phyloP scores from a whole-genome alignment of 345 rosid genomes.

The Toxicodendron radicans region DNA sequence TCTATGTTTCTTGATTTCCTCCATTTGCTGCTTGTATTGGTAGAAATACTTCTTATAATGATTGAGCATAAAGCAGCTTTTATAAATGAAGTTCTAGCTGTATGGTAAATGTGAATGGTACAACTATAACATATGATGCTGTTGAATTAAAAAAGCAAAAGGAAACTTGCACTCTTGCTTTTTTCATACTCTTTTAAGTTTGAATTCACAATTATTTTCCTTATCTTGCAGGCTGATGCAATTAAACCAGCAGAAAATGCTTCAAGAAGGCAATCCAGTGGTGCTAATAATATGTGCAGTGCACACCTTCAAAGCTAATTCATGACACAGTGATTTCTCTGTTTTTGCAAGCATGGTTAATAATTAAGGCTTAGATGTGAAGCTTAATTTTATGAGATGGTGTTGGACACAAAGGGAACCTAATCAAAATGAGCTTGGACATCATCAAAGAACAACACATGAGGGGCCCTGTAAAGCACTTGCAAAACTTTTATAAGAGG shows the following conservation, averaged over 20 bases:
- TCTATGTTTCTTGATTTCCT: background rate
- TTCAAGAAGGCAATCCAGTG: conserved; percentile 1
- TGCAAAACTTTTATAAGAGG: conserved; percentile 16
- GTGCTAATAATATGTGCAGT: conserved; percentile 13
- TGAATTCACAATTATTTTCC: conserved; percentile 5
- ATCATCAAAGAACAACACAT: conserved; percentile 43
- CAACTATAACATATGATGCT: conserved; percentile 4
- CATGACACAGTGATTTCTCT: background rate
- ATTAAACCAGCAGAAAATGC: conserved; percentile 16
- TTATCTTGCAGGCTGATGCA: background rate
- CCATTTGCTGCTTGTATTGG: background rate
- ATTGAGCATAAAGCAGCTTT: no score
- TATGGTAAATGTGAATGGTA: background rate
- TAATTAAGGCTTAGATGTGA: conserved; percentile 39
- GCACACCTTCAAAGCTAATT: conserved; percentile 20
- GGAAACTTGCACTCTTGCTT: conserved; percentile 26
- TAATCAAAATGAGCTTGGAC: conserved; percentile 25
- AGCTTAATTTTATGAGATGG: conserved; percentile 26
- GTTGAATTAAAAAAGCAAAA: background rate
- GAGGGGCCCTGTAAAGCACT: conserved; percentile 38
- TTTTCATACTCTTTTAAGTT: conserved; percentile 11
- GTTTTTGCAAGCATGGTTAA: conserved; percentile 18
- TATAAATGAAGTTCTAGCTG: background rate
- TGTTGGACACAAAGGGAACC: conserved; percentile 31
- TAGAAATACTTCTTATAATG: no score